These are phyloP conservation scores for Santalum album DNA, from an alignment of 164 flowering plant species.

Conservation along the genomic window DNA sequence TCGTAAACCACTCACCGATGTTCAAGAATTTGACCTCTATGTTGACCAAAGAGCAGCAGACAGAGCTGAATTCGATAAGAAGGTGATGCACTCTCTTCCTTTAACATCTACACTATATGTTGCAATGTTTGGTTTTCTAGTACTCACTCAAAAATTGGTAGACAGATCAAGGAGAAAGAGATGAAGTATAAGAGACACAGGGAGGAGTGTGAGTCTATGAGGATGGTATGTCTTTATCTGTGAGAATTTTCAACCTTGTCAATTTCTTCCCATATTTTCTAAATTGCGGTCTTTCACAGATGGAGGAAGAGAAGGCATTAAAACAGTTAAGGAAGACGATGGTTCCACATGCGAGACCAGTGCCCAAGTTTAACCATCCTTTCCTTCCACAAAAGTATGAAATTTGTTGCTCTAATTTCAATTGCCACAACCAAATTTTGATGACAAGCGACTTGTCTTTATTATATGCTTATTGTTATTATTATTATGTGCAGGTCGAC, in stretches of 20 bases:
- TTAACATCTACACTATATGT: neutral
- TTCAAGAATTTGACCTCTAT: constrained; percentile 67
- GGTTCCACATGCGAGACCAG: constrained; percentile 92
- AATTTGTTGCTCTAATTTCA: neutral
- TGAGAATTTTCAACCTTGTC: neutral
- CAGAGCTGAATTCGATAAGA: constrained; percentile 88
- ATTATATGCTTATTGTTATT: neutral
- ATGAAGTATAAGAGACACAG: constrained; percentile 73
- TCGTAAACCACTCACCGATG: constrained; percentile 75
- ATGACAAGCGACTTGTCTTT: neutral
- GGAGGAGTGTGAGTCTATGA: constrained; percentile 79
- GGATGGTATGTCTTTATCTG: constrained; percentile 38
- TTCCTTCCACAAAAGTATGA: constrained; percentile 76
- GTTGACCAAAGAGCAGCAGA: constrained; percentile 70
- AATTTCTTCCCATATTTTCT: too few species aligned
- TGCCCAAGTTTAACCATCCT: constrained; percentile 73
- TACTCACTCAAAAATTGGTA: neutral
- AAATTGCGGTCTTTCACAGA: constrained; percentile 25
- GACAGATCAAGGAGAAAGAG: constrained; percentile 83
- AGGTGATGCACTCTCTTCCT: constrained; percentile 21
- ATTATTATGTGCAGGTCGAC: constrained; percentile 31
- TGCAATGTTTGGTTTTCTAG: neutral
- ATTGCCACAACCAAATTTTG: neutral
- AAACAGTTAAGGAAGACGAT: constrained; percentile 84
- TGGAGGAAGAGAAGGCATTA: constrained; percentile 92